Evolutionary conservation across 106 monocot species (phyloP).

Genomic region (Cymbidium sinense): DNA sequence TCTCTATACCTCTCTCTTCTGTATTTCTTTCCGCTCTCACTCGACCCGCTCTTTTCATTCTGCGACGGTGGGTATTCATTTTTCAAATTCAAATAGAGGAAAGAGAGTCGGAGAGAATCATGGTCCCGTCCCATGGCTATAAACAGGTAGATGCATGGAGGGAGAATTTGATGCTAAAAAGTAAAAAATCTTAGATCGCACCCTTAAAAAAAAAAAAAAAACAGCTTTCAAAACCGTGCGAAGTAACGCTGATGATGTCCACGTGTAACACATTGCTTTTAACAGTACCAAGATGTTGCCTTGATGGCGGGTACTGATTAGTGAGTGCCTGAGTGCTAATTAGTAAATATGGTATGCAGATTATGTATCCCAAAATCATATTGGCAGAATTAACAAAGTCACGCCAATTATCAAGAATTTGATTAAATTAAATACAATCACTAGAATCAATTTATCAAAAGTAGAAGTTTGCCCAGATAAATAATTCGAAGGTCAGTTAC

Average conservation of each 20-base stretch:
- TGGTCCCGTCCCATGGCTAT: not conserved
- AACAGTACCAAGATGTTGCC: not conserved
- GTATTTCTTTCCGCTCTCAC: not conserved
- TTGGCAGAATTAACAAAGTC: too few species aligned
- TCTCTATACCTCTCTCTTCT: not conserved
- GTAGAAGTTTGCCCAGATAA: too few species aligned
- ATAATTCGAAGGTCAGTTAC: too few species aligned
- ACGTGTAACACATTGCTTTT: not conserved
- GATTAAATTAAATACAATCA: too few species aligned
- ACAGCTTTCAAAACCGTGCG: not conserved
- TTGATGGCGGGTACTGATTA: not conserved
- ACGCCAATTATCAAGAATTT: too few species aligned
- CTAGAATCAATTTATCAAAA: too few species aligned
- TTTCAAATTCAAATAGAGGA: conserved; percentile 7
- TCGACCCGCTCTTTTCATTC: conserved; percentile 9
- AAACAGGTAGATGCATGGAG: not conserved
- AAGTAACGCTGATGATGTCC: not conserved
- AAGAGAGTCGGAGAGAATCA: not conserved
- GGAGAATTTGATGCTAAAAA: too few species aligned
- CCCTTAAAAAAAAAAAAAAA: too few species aligned
- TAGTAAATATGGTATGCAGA: too few species aligned
- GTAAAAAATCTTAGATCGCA: too few species aligned
- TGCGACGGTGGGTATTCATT: not conserved
- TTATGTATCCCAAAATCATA: too few species aligned
- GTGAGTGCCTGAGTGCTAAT: too few species aligned